Evolutionary conservation across 352 stramenopile genomes (phyloP), one percentile per base, ranked within the genome.

Genomic region (Globisporangium heterothallicum): DNA sequence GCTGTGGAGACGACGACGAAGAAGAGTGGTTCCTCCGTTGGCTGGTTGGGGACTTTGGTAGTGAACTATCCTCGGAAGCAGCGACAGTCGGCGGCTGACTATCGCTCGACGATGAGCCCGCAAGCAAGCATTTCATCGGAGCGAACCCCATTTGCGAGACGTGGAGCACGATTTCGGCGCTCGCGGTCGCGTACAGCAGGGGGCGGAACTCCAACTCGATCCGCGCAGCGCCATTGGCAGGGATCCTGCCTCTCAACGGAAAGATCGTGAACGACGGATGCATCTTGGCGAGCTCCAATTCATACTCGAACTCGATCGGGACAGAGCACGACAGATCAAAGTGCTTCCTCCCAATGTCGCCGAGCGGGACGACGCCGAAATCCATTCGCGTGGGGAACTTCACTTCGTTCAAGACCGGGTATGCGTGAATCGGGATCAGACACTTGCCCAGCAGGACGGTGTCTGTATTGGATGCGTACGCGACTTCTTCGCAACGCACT

Each of bases 261-360:
- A 87, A 83, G 12, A 97, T 55, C 0, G 64, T 76, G 59, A 97
- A 95, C 19, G 83, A 74, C 13, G 77, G 67, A 48, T 96, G 83
- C 8, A 78, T 49, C 42, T 84, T 74, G 10, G 66, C 56, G 8
- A 95, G 47, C 14, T 65, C 56, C 6, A 97, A 59, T 61, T 88
- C 78, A 47, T 80, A 97, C 65, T 95, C 85, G 44, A 97, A 96
- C 43, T 85, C 74, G 14, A 97, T 86, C 7, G 88, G 88, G 16
- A 96, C 84, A 22, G 84, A 86, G 42, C 78, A 93, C 26, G 63
- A 50, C 22, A 93, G 65, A 6, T 79, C 54, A 7, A 91, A 42
- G 24, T 72, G 53, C 0, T 65, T 61, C 6, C 58, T 62, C 6
- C 67, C 71, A 14, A 77, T 72, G 6, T 70, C 41, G 6, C 78